Evolutionary conservation across 2,329 filamentous ascomycete genomes (phyloP).

Genomic region (Helicocarpus griseus): DNA sequence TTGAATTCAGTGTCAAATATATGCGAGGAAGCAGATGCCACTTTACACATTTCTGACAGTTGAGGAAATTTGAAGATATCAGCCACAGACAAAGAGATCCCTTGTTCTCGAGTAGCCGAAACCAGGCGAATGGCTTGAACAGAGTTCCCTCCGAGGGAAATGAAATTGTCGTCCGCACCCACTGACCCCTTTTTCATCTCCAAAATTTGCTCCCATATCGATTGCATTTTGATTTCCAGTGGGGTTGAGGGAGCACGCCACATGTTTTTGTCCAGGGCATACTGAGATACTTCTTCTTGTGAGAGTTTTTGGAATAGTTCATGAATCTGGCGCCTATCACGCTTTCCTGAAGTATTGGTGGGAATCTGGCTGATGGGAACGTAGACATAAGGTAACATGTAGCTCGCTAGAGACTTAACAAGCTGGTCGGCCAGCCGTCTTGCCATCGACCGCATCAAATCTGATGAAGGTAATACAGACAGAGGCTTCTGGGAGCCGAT

Average conservation of each 20-base stretch:
- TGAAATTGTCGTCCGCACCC: conserved; percentile 37
- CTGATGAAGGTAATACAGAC: conserved; percentile 40
- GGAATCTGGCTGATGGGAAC: conserved; percentile 63
- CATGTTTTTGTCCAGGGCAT: conserved; percentile 7
- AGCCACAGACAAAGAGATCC: conserved; percentile 32
- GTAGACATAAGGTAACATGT: conserved; percentile 70
- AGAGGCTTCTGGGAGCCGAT: conserved; percentile 51
- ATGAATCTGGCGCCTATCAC: conserved; percentile 51
- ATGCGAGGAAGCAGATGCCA: conserved; percentile 18
- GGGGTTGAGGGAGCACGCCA: conserved; percentile 18
- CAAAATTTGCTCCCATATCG: conserved; percentile 32
- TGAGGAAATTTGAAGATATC: conserved; percentile 37
- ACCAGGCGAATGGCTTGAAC: conserved; percentile 40
- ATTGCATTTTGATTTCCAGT: conserved; percentile 21
- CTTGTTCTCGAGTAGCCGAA: conserved; percentile 29
- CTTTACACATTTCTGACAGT: conserved; percentile 32
- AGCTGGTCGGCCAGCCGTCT: conserved; percentile 30
- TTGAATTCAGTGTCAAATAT: not conserved
- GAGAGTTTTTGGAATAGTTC: conserved; percentile 10
- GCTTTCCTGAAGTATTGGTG: conserved; percentile 64
- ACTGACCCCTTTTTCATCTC: conserved; percentile 29
- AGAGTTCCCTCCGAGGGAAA: conserved; percentile 38
- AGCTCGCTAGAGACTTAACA: conserved; percentile 50
- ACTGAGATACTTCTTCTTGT: conserved; percentile 7
- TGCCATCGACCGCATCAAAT: conserved; percentile 37